These are phyloP conservation scores for Penicillium samsonianum DNA, from an alignment of 495 filamentous ascomycete species.

Conservation along the genomic window DNA sequence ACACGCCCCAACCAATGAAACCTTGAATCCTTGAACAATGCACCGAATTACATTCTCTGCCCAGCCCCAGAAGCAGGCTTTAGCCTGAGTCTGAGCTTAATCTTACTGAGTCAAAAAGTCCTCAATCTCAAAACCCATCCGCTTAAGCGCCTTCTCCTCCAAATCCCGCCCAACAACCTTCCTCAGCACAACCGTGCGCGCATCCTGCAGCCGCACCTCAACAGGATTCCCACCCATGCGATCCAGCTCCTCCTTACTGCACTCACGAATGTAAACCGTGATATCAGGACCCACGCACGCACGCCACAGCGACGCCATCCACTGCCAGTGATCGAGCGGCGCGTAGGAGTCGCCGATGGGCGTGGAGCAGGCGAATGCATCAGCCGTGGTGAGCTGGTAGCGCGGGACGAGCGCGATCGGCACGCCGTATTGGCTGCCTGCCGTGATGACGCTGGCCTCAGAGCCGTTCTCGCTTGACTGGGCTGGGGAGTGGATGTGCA, in stretches of 20 bases:
- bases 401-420: constrained; percentile 76
- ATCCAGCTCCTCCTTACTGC: constrained; percentile 49
- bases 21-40: background rate
- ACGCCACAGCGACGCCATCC: constrained; percentile 94
- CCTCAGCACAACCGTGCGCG: constrained; percentile 59
- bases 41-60: background rate
- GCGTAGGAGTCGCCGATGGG: constrained; percentile 77
- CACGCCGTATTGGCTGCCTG: constrained; percentile 19
- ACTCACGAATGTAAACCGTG: constrained; percentile 63
- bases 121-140: constrained; percentile 79
- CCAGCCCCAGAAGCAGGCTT: background rate
- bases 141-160: constrained; percentile 66
- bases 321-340: constrained; percentile 93
- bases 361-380: constrained; percentile 69
- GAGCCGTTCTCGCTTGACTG: constrained; percentile 35
- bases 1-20: background rate
- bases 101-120: constrained; percentile 64
- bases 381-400: constrained; percentile 74
- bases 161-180: constrained; percentile 45
- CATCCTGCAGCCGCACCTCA: constrained; percentile 54
- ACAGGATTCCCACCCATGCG: constrained; percentile 45
- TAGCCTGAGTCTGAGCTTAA: background rate
- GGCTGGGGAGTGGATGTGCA: constrained; percentile 33
- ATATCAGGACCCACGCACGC: constrained; percentile 84
- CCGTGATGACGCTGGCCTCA: constrained; percentile 20